Percentiles rank a stretch among this genome's conserved stretches.
Evolutionary conservation across 2,329 filamentous ascomycete genomes (phyloP).

Genomic region (Exserohilum rostratum): DNA sequence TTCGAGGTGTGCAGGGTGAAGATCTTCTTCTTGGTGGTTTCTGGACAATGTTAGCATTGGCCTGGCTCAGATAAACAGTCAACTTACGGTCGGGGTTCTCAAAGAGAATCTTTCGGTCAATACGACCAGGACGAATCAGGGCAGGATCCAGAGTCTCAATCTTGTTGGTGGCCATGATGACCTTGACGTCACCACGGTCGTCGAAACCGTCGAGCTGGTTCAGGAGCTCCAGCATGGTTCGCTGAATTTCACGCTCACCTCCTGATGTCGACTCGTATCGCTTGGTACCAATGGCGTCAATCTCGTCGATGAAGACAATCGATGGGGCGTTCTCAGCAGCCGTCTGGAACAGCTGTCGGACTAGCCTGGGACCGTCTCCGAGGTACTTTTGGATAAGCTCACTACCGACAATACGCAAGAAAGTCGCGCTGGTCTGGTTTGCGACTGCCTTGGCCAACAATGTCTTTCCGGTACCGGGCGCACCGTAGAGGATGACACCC

Average conservation of each 20-base stretch:
- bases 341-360: conserved; percentile 95
- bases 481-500: conserved; percentile 98
- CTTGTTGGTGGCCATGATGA: conserved; percentile 99
- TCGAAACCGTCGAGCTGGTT: conserved; percentile 99
- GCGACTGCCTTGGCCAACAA: conserved; percentile 95
- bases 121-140: conserved; percentile 93
- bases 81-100: conserved; percentile 73
- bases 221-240: conserved; percentile 96
- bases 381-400: conserved; percentile 99
- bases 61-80: background rate
- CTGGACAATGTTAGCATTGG: conserved; percentile 65
- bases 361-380: conserved; percentile 90
- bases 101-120: conserved; percentile 93
- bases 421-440: conserved; percentile 98
- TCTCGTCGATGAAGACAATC: conserved; percentile 99
- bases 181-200: conserved; percentile 97
- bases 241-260: conserved; percentile 95
- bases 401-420: conserved; percentile 94
- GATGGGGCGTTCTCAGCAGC: conserved; percentile 95
- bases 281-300: conserved; percentile 98
- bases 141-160: conserved; percentile 97
- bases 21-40: conserved; percentile 97
- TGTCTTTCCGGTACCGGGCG: conserved; percentile 95
- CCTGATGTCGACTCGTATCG: conserved; percentile 97
- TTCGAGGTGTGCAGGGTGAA: conserved; percentile 98